Conservation (phyloP, 495 filamentous ascomycete species). For the Podospora australis region DNA sequence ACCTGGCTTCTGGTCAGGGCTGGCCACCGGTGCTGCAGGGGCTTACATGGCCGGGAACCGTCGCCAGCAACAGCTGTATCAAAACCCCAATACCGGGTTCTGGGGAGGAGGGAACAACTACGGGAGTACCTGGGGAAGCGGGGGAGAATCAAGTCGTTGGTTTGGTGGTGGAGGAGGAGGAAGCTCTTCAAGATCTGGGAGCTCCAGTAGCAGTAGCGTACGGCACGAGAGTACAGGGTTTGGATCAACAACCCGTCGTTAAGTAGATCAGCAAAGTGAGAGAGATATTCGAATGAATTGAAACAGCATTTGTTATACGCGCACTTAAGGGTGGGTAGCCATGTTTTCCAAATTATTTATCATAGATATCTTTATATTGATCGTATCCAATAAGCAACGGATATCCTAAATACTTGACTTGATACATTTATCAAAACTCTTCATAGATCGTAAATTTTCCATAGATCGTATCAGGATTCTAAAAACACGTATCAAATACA, state of each 20-base stretch:
- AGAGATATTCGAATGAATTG: too few species aligned
- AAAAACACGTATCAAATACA: too few species aligned
- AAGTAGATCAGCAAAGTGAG: too few species aligned
- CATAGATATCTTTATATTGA: too few species aligned
- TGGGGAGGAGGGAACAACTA: constrained; percentile 41
- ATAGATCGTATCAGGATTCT: too few species aligned
- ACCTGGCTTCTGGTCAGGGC: constrained; percentile 85
- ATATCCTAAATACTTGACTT: too few species aligned
- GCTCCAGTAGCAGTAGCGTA: constrained; percentile 38
- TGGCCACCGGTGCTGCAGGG: constrained; percentile 63
- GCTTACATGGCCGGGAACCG: constrained; percentile 60
- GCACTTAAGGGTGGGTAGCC: too few species aligned
- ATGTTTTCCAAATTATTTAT: too few species aligned
- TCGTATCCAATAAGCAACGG: too few species aligned
- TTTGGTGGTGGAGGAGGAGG: constrained; percentile 8
- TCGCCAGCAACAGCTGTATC: constrained; percentile 25
- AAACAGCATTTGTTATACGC: too few species aligned
- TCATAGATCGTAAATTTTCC: too few species aligned
- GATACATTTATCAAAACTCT: too few species aligned
- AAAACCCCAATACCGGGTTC: constrained; percentile 23
- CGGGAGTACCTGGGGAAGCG: constrained; percentile 32
- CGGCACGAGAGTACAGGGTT: constrained; percentile 81
- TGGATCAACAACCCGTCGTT: constrained; percentile 78
- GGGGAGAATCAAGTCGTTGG: constrained; percentile 33
- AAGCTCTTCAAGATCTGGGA: constrained; percentile 25